Percentiles rank a stretch among this genome's conserved stretches.
Evolutionary conservation across 805 yeast species (phyloP).

Genomic region (Ogataea dorogensis): DNA sequence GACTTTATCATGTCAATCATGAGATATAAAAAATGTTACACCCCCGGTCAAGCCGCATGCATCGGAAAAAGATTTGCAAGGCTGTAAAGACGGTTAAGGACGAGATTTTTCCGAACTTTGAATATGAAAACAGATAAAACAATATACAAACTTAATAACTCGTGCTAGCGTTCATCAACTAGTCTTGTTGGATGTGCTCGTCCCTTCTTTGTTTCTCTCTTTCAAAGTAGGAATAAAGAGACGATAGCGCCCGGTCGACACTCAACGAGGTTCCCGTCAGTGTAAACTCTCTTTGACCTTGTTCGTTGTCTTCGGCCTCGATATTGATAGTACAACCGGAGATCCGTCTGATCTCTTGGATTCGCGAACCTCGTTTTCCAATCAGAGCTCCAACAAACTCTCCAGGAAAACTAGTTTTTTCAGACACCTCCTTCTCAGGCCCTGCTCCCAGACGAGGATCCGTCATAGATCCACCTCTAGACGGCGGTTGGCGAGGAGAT

Average conservation of each 20-base stretch:
- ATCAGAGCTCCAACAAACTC: constrained; percentile 87
- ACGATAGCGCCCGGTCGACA: constrained; percentile 55
- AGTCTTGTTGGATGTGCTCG: constrained; percentile 14
- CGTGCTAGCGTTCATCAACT: background rate
- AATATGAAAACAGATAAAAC: constrained; percentile 12
- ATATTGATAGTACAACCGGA: constrained; percentile 80
- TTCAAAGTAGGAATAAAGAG: constrained; percentile 56
- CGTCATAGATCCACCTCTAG: constrained; percentile 13
- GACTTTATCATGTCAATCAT: constrained; percentile 3
- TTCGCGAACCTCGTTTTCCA: constrained; percentile 82
- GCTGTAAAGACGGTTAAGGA: constrained; percentile 5
- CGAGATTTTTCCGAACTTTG: constrained; percentile 9
- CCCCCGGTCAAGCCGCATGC: constrained; percentile 10
- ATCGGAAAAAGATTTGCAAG: background rate
- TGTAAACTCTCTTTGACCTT: constrained; percentile 67
- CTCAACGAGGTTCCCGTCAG: constrained; percentile 58
- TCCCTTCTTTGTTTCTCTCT: constrained; percentile 45
- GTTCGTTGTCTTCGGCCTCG: constrained; percentile 63
- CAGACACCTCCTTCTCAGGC: constrained; percentile 32
- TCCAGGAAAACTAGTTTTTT: constrained; percentile 62
- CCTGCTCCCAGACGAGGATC: constrained; percentile 15
- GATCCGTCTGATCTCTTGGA: constrained; percentile 77
- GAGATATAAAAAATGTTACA: too few species aligned
- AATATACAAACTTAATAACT: background rate
- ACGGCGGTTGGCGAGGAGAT: constrained; percentile 25